Conservation (phyloP, 768 basidiomycete species). For the Leccinum disarticulatum region DNA sequence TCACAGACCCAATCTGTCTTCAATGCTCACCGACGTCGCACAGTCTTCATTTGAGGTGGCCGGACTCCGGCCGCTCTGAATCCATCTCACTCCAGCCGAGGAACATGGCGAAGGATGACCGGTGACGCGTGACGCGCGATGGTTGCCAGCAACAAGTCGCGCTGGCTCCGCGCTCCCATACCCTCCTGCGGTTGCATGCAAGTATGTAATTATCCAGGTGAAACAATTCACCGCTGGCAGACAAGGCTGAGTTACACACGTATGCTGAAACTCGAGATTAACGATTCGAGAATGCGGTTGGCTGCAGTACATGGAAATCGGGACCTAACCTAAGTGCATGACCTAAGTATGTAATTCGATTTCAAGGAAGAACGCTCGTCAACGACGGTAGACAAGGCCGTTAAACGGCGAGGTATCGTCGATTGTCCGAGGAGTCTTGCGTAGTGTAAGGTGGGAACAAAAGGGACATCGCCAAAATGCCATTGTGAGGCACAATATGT, state of each 20-base stretch:
- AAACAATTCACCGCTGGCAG: not conserved
- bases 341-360: not conserved
- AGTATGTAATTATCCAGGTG: not conserved
- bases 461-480: not conserved
- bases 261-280: not conserved
- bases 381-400: not conserved
- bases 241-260: not conserved
- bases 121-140: too few relatives aligned
- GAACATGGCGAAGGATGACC: not conserved
- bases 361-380: not conserved
- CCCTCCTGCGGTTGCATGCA: not conserved
- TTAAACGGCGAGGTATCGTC: slow-evolving; percentile 3
- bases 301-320: not conserved
- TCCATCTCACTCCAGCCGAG: not conserved
- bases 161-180: not conserved
- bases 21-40: not conserved
- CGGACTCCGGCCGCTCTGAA: not conserved
- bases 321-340: not conserved
- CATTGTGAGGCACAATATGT: not conserved
- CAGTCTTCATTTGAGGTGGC: not conserved
- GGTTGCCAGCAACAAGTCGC: not conserved
- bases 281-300: not conserved
- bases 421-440: slow-evolving; percentile 7
- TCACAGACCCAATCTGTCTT: not conserved
- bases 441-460: slow-evolving; percentile 11